Evolutionary conservation across 176 grass and related monocot genomes (phyloP).

Genomic region (Oryza punctata): DNA sequence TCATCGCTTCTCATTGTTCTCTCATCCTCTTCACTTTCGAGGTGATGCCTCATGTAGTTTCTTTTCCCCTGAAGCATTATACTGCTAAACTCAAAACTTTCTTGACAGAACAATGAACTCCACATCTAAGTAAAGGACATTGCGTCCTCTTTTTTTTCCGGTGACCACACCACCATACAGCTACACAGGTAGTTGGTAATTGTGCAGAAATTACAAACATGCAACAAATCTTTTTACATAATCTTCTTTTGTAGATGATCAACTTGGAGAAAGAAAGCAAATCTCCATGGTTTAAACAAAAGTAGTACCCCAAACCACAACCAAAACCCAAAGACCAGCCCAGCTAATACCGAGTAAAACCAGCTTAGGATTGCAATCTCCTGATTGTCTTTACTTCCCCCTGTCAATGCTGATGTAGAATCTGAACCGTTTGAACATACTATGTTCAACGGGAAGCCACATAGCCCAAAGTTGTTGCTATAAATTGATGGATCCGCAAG

Average conservation of each 20-base stretch:
- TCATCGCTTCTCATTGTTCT: no score
- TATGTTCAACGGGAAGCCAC: neutral
- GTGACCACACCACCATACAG: no score
- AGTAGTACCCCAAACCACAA: slow-evolving; percentile 7
- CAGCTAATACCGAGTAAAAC: neutral
- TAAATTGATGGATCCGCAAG: slow-evolving; percentile 24
- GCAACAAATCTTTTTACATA: neutral
- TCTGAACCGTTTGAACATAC: neutral
- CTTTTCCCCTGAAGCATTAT: no score
- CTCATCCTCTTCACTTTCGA: no score
- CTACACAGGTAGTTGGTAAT: no score
- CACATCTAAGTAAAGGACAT: no score
- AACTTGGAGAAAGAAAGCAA: neutral
- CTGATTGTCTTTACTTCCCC: neutral
- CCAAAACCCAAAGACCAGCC: slow-evolving; percentile 18
- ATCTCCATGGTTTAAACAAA: neutral
- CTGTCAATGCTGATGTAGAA: neutral
- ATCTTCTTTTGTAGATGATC: neutral
- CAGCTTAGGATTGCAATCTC: neutral
- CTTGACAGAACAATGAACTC: no score
- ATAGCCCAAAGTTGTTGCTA: slow-evolving; percentile 8
- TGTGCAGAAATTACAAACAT: no score
- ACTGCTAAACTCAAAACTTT: no score
- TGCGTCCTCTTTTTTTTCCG: no score
- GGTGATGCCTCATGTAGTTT: no score